A percentile compares a stretch with the other conserved stretches of the same genome.
These are phyloP conservation scores for Fusarium verticillioides DNA, from an alignment of 2,329 filamentous ascomycete species.

Conservation along the genomic window DNA sequence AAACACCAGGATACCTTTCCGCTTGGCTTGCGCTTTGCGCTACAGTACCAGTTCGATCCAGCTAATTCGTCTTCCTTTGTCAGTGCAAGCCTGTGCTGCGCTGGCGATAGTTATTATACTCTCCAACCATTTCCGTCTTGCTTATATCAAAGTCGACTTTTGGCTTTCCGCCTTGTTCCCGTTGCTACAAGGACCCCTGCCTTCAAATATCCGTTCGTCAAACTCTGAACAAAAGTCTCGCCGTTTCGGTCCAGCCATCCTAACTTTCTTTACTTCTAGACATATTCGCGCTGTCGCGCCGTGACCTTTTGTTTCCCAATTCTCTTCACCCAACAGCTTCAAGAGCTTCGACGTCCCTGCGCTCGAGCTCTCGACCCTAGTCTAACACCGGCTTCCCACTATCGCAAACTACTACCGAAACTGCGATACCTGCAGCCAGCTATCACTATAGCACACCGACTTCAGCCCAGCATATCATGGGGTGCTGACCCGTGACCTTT, in stretches of 20 bases:
- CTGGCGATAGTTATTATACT: constrained; percentile 14
- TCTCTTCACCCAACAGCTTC: constrained; percentile 5
- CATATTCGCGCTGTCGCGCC: constrained; percentile 15
- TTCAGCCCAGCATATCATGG: constrained; percentile 40
- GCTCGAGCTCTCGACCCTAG: constrained; percentile 31
- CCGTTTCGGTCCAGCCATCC: constrained; percentile 13
- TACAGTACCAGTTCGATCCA: constrained; percentile 20
- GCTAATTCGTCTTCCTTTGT: constrained; percentile 21
- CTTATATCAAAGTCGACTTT: constrained; percentile 8
- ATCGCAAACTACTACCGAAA: constrained; percentile 40
- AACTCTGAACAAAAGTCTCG: constrained; percentile 17
- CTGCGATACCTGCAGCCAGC: constrained; percentile 35
- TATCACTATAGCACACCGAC: constrained; percentile 40
- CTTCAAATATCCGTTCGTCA: constrained; percentile 21
- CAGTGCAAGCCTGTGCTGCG: constrained; percentile 40
- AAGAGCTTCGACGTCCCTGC: constrained; percentile 9
- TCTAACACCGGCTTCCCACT: constrained; percentile 36
- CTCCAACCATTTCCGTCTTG: constrained; percentile 17
- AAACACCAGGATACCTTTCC: constrained; percentile 43
- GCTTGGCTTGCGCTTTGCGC: constrained; percentile 30
- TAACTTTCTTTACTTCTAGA: constrained; percentile 34
- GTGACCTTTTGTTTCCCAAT: constrained; percentile 4
- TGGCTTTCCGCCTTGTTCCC: constrained; percentile 35
- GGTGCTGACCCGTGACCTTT: constrained; percentile 40
- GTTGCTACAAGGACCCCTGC: constrained; percentile 21